Percentiles rank a stretch among this genome's conserved stretches.
Evolutionary conservation across 1,139 yeast genomes (phyloP).

Genomic region (Blastobotrys apis): DNA sequence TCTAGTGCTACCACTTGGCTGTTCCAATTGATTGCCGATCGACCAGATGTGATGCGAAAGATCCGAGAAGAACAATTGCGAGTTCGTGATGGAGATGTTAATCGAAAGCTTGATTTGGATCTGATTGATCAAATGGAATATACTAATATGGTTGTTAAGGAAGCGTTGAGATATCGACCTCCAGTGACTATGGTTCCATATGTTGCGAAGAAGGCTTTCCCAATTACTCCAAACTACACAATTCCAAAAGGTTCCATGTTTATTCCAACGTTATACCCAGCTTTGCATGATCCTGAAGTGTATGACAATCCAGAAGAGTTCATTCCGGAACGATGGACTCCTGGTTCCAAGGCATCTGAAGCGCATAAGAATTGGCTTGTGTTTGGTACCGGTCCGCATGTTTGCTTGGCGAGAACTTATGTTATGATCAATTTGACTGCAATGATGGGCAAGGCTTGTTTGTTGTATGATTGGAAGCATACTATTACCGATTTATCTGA

Average conservation of each 20-base stretch:
- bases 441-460: conserved; percentile 81
- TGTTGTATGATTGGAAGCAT: conserved; percentile 77
- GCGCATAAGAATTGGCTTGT: conserved; percentile 91
- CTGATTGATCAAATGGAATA: conserved; percentile 81
- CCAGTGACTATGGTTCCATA: conserved; percentile 98
- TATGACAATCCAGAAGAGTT: conserved; percentile 91
- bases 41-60: conserved; percentile 82
- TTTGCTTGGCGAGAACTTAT: conserved; percentile 89
- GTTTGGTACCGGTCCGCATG: conserved; percentile 96
- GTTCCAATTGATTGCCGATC: conserved; percentile 91
- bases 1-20: conserved; percentile 98
- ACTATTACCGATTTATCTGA: conserved; percentile 79
- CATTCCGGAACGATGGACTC: conserved; percentile 92
- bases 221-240: conserved; percentile 74
- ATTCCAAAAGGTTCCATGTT: conserved; percentile 98
- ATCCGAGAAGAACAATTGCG: conserved; percentile 86
- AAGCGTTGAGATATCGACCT: conserved; percentile 89
- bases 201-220: conserved; percentile 80
- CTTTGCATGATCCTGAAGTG: conserved; percentile 94
- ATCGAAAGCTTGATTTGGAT: conserved; percentile 56
- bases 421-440: conserved; percentile 87
- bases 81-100: conserved; percentile 74
- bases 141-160: conserved; percentile 86
- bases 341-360: conserved; percentile 51
- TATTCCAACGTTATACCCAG: conserved; percentile 91